Percentiles rank a stretch among this genome's conserved stretches.
Evolutionary conservation across 1,139 yeast species (phyloP).

Genomic region (Sugiyamaella castrensis): DNA sequence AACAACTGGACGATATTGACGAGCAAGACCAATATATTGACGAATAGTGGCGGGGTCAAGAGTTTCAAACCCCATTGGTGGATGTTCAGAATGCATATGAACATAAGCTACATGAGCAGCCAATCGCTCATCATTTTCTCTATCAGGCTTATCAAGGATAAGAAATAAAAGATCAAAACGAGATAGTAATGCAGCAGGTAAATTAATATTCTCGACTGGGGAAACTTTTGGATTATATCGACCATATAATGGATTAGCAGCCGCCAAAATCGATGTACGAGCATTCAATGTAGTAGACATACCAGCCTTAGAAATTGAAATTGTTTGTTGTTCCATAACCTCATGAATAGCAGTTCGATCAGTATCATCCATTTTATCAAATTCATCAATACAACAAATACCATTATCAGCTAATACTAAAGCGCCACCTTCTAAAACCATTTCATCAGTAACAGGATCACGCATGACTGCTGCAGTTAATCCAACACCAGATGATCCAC

Average conservation of each 20-base stretch:
- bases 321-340: constrained; percentile 99
- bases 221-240: constrained; percentile 87
- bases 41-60: constrained; percentile 77
- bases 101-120: constrained; percentile 95
- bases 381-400: constrained; percentile 97
- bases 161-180: constrained; percentile 90
- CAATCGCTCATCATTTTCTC: constrained; percentile 77
- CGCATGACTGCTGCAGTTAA: constrained; percentile 98
- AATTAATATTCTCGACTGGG: constrained; percentile 91
- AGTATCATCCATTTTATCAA: constrained; percentile 96
- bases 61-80: constrained; percentile 71
- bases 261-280: constrained; percentile 91
- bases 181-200: constrained; percentile 94
- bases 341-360: constrained; percentile 98
- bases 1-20: constrained; percentile 80
- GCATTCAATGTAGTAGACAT: constrained; percentile 96
- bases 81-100: constrained; percentile 89
- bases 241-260: constrained; percentile 96
- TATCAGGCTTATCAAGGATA: constrained; percentile 78
- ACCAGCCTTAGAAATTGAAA: constrained; percentile 96
- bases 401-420: constrained; percentile 96
- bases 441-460: constrained; percentile 97
- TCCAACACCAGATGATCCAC: constrained; percentile 99
- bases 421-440: constrained; percentile 99
- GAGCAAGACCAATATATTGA: constrained; percentile 84